These are phyloP conservation scores for Penicillium silybi DNA, from an alignment of 495 filamentous ascomycete species.

Conservation along the genomic window DNA sequence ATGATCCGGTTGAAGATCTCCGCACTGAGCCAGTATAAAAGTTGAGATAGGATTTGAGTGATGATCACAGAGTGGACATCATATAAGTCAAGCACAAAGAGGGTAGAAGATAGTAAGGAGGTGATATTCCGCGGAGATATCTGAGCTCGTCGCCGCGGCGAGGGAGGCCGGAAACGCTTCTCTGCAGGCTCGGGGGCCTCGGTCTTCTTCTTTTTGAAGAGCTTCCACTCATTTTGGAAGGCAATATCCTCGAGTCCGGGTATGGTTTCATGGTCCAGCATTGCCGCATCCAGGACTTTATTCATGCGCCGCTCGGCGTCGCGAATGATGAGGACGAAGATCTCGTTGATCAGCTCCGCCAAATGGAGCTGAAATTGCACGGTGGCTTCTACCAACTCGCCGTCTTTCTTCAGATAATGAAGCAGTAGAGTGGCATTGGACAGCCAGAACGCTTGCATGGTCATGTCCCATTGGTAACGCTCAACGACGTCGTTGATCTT, in stretches of 20 bases:
- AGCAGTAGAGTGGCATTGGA: conserved; percentile 93
- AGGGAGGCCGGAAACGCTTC: conserved; percentile 87
- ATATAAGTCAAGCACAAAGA: conserved; percentile 97
- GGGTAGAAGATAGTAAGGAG: conserved; percentile 91
- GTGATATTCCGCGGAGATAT: conserved; percentile 92
- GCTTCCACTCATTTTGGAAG: conserved; percentile 97
- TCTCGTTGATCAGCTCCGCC: conserved; percentile 94
- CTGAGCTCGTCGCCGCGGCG: conserved; percentile 90
- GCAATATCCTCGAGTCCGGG: conserved; percentile 93
- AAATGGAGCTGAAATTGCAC: conserved; percentile 89
- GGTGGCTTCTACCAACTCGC: conserved; percentile 74
- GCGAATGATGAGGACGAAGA: conserved; percentile 96
- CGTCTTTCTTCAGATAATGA: conserved; percentile 95
- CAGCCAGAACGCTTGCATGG: conserved; percentile 96
- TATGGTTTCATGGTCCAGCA: conserved; percentile 98
- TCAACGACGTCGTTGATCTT: conserved; percentile 97
- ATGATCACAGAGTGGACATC: conserved; percentile 98
- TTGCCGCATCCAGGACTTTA: conserved; percentile 85
- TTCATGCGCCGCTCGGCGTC: conserved; percentile 98
- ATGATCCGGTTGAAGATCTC: conserved; percentile 98
- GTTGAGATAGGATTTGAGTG: conserved; percentile 84
- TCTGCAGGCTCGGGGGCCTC: conserved; percentile 81
- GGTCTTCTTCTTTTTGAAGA: conserved; percentile 88
- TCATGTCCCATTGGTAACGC: conserved; percentile 98
- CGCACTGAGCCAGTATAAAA: conserved; percentile 94